phyloP scores from a whole-genome alignment of 345 rosid species.

The Rhodomyrtus tomentosa region DNA sequence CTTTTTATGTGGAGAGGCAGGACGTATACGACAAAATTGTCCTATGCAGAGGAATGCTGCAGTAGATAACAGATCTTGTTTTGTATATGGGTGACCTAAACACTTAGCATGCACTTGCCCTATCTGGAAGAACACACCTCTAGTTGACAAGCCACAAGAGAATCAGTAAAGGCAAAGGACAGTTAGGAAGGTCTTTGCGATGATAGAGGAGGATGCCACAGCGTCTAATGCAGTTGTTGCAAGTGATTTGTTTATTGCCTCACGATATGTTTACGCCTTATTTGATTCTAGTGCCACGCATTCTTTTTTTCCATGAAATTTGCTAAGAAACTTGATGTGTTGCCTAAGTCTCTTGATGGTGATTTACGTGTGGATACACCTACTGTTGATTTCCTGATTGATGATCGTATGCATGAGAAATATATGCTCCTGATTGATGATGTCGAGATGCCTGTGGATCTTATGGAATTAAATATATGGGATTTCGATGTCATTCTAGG shows the following conservation, averaged over 20 bases:
- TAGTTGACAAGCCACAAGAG: fast-evolving
- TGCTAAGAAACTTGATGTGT: neutral
- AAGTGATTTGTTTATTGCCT: neutral
- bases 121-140: neutral
- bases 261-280: neutral
- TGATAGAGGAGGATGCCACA: fast-evolving
- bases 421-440: too few species aligned
- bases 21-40: too few species aligned
- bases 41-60: too few species aligned
- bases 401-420: neutral
- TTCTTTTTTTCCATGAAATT: neutral
- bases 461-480: neutral
- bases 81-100: too few species aligned
- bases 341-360: neutral
- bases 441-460: neutral
- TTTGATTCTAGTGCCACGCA: too few species aligned
- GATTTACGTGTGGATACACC: neutral
- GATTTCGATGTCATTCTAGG: neutral
- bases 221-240: neutral
- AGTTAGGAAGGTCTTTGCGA: neutral
- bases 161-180: neutral
- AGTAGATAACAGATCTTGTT: too few species aligned
- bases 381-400: neutral
- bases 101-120: too few species aligned
- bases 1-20: too few species aligned